Evolutionary conservation across 2,329 filamentous ascomycete species (phyloP).

Genomic region (Cladosporium phlei): DNA sequence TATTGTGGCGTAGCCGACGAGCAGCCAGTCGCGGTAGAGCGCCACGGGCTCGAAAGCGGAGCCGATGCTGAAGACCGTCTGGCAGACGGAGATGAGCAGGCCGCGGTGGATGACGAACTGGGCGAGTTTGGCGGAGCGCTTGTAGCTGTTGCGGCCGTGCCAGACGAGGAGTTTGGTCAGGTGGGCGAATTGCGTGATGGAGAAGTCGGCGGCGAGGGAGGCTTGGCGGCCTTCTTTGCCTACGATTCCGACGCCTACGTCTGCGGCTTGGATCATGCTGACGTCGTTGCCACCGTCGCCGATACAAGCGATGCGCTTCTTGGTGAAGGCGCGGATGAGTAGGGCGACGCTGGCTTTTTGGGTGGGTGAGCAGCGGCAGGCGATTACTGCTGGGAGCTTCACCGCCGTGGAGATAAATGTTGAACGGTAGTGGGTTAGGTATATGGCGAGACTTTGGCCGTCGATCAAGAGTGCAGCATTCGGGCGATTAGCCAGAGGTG

Average conservation of each 20-base stretch:
- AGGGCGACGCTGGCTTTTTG: constrained; percentile 93
- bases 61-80: constrained; percentile 95
- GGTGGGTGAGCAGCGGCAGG: constrained; percentile 92
- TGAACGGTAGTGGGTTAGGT: constrained; percentile 74
- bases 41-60: constrained; percentile 89
- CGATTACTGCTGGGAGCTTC: constrained; percentile 82
- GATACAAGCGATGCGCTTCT: constrained; percentile 94
- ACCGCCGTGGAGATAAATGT: constrained; percentile 89
- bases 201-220: constrained; percentile 91
- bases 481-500: constrained; percentile 78
- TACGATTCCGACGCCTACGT: constrained; percentile 95
- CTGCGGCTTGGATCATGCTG: constrained; percentile 97
- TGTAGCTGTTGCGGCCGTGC: constrained; percentile 97
- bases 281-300: constrained; percentile 98
- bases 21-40: constrained; percentile 91
- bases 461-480: constrained; percentile 91
- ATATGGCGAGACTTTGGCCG: constrained; percentile 79
- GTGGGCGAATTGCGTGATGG: constrained; percentile 91
- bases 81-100: constrained; percentile 89
- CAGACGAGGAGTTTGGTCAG: constrained; percentile 96
- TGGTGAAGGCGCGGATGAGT: constrained; percentile 84
- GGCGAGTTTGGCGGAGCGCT: constrained; percentile 86
- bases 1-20: constrained; percentile 92
- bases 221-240: constrained; percentile 96
- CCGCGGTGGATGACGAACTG: constrained; percentile 98